These are phyloP conservation scores for Rhizopus sp. DNA, from an alignment of 371 early-diverging fungal genomes.

Conservation along the genomic window DNA sequence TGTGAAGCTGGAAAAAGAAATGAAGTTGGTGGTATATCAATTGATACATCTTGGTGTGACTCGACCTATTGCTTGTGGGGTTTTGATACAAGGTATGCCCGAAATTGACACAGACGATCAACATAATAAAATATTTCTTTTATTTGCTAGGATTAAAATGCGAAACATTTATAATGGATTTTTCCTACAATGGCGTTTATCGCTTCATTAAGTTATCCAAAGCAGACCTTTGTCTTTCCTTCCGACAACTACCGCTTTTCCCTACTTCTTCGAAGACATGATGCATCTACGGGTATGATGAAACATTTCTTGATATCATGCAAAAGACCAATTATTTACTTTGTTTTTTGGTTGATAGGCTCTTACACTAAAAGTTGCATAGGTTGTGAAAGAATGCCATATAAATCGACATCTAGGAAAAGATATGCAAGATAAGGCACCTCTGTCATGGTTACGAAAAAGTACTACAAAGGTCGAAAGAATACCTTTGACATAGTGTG, in stretches of 20 bases:
- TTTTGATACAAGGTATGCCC: conserved; percentile 16
- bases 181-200: conserved; percentile 12
- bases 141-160: conserved; percentile 13
- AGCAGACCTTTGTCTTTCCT: conserved; percentile 11
- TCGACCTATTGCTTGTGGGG: conserved; percentile 19
- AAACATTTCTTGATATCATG: not conserved
- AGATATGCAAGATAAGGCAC: too few species aligned
- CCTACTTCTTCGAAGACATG: conserved; percentile 6
- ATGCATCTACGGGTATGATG: conserved; percentile 11
- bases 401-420: too few species aligned
- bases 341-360: too few species aligned
- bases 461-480: too few species aligned
- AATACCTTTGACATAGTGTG: too few species aligned
- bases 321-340: not conserved
- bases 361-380: too few species aligned
- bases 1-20: conserved; percentile 21
- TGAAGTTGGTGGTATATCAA: conserved; percentile 17
- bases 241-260: conserved; percentile 1
- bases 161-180: conserved; percentile 16
- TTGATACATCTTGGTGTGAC: conserved; percentile 17
- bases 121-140: conserved; percentile 8
- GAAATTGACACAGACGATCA: conserved; percentile 12
- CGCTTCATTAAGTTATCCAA: conserved; percentile 12
- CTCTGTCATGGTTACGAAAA: too few species aligned
- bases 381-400: too few species aligned